Percentiles rank a stretch among this genome's conserved stretches.
phyloP scores from a whole-genome alignment of 352 stramenopile genomes.

The Phytopythium montanum region DNA sequence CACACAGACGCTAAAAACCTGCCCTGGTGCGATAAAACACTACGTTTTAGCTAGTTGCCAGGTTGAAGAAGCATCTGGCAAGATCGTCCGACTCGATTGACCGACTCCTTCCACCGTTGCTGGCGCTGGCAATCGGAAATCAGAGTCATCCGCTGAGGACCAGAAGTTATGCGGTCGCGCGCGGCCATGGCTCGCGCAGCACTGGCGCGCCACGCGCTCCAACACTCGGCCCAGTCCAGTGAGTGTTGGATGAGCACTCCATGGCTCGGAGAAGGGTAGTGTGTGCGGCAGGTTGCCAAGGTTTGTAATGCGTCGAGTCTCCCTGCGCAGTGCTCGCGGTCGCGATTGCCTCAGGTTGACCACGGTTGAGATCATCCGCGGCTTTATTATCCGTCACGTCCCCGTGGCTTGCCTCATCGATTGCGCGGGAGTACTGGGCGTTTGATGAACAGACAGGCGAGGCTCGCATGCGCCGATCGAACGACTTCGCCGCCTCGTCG shows the following conservation, averaged over 20 bases:
- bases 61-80: background rate
- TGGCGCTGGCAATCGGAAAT: background rate
- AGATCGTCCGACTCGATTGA: background rate
- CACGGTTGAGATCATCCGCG: background rate
- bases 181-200: too few relatives aligned
- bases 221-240: too few relatives aligned
- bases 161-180: too few relatives aligned
- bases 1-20: too few relatives aligned
- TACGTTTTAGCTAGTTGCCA: background rate
- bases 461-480: background rate
- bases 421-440: background rate
- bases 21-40: too few relatives aligned
- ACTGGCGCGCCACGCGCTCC: too few relatives aligned
- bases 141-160: too few relatives aligned
- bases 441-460: constrained; percentile 1
- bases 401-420: background rate
- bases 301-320: background rate
- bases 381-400: background rate
- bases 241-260: too few relatives aligned
- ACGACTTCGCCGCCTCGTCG: background rate
- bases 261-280: too few relatives aligned
- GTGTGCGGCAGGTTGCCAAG: too few relatives aligned
- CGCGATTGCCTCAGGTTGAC: background rate
- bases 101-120: background rate
- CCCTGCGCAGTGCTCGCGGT: background rate